A percentile compares a stretch with the other conserved stretches of the same genome.
These are phyloP conservation scores for Pyrus hybrid DNA, from an alignment of 331 rosid species.

Conservation along the genomic window DNA sequence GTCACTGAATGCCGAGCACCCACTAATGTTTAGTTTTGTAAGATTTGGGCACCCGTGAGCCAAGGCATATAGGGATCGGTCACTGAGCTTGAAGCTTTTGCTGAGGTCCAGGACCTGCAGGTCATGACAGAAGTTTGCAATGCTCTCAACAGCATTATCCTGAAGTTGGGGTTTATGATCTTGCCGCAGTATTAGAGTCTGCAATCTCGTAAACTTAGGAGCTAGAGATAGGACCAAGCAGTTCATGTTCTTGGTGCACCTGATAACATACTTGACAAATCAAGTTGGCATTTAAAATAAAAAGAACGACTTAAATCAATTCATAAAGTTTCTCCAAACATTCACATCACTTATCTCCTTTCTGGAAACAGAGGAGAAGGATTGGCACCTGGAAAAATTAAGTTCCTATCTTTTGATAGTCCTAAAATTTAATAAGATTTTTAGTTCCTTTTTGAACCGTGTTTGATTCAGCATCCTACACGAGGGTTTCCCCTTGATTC, in stretches of 20 bases:
- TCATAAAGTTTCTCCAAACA: background rate
- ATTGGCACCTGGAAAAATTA: background rate
- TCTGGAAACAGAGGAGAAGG: background rate
- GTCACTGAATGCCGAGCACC: constrained; percentile 80
- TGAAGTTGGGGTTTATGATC: constrained; percentile 66
- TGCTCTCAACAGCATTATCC: constrained; percentile 64
- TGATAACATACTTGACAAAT: constrained; percentile 19
- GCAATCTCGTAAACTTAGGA: constrained; percentile 73
- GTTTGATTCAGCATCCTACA: background rate
- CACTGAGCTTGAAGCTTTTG: constrained; percentile 88
- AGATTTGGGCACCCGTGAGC: constrained; percentile 76
- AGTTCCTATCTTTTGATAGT: background rate
- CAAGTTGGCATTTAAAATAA: background rate
- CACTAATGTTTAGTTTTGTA: constrained; percentile 70
- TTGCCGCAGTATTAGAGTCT: constrained; percentile 75
- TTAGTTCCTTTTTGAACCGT: background rate
- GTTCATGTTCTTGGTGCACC: constrained; percentile 93
- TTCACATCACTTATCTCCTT: background rate
- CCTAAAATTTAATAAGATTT: background rate
- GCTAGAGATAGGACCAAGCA: constrained; percentile 66
- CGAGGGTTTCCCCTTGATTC: background rate
- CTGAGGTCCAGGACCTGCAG: constrained; percentile 93
- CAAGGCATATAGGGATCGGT: constrained; percentile 54
- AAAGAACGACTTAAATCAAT: background rate
- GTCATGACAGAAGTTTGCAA: constrained; percentile 65